phyloP scores from a whole-genome alignment of 768 basidiomycete genomes.

The Auricularia sp. region DNA sequence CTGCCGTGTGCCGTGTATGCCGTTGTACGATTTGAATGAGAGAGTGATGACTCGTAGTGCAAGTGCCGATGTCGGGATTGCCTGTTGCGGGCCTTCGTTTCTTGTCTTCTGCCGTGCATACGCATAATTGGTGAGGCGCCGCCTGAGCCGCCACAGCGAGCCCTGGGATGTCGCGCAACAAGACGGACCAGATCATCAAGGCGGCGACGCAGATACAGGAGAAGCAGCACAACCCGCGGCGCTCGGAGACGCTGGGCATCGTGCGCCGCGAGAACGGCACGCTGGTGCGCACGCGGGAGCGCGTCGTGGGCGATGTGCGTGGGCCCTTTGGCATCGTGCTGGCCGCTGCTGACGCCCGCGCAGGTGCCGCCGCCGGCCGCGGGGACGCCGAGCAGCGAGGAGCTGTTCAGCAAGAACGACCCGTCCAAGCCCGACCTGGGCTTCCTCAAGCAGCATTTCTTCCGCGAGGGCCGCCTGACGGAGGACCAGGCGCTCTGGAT shows the following conservation, averaged over 20 bases:
- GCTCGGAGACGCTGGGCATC: slow-evolving; percentile 37
- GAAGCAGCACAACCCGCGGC: slow-evolving; percentile 76
- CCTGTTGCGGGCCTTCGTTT: too few relatives aligned
- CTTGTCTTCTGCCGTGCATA: too few relatives aligned
- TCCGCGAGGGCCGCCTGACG: slow-evolving; percentile 71
- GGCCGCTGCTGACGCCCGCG: not conserved
- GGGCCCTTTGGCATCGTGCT: not conserved
- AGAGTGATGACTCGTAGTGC: too few relatives aligned
- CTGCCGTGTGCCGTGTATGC: too few relatives aligned
- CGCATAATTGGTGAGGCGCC: too few relatives aligned
- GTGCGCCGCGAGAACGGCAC: not conserved
- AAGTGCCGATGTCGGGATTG: too few relatives aligned
- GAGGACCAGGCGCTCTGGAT: slow-evolving; percentile 83
- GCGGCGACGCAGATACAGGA: slow-evolving; percentile 18
- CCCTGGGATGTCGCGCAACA: not conserved
- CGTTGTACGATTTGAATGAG: too few relatives aligned
- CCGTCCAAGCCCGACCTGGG: slow-evolving; percentile 53
- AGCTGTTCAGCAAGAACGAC: not conserved
- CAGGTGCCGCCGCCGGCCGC: not conserved
- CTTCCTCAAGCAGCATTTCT: slow-evolving; percentile 84
- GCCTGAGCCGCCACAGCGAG: too few relatives aligned
- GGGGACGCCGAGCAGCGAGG: not conserved
- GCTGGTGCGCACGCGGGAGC: slow-evolving; percentile 75
- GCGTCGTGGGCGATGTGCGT: slow-evolving; percentile 90
- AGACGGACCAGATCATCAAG: slow-evolving; percentile 14